Conservation (phyloP, 1,284 basidiomycete species). For the Moesziomyces antarcticus region DNA sequence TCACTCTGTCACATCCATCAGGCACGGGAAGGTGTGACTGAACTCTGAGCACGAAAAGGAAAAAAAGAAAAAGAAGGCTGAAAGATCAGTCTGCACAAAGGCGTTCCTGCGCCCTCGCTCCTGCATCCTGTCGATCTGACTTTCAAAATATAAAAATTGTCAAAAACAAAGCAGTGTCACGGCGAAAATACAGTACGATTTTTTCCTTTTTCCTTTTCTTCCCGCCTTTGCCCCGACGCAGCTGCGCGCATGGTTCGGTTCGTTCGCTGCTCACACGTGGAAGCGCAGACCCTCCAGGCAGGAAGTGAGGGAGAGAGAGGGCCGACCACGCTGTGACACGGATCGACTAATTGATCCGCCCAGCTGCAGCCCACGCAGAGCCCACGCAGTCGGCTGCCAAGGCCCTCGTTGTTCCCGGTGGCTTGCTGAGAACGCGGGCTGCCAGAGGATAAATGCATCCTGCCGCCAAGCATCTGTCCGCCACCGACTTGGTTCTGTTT, state of each 20-base stretch:
- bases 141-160: slow-evolving; percentile 4
- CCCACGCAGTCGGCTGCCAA: not conserved
- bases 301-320: no score
- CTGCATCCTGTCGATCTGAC: slow-evolving; percentile 16
- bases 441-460: slow-evolving; percentile 9
- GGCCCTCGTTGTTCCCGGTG: not conserved
- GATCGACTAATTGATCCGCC: not conserved
- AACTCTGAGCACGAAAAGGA: not conserved
- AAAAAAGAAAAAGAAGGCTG: not conserved
- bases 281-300: not conserved
- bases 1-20: not conserved
- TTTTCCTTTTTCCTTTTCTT: not conserved
- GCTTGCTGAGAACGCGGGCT: slow-evolving; percentile 3
- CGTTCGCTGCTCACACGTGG: not conserved
- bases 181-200: not conserved
- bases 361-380: not conserved
- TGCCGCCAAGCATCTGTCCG: not conserved
- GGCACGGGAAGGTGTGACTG: not conserved
- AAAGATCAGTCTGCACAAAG: no score
- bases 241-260: not conserved
- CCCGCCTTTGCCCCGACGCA: not conserved
- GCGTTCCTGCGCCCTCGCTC: not conserved
- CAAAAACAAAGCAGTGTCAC: not conserved
- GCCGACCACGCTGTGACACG: not conserved
- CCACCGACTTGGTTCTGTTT: no score